Evolutionary conservation across 2,329 filamentous ascomycete species (phyloP).

Genomic region (Pyricularia grisea): DNA sequence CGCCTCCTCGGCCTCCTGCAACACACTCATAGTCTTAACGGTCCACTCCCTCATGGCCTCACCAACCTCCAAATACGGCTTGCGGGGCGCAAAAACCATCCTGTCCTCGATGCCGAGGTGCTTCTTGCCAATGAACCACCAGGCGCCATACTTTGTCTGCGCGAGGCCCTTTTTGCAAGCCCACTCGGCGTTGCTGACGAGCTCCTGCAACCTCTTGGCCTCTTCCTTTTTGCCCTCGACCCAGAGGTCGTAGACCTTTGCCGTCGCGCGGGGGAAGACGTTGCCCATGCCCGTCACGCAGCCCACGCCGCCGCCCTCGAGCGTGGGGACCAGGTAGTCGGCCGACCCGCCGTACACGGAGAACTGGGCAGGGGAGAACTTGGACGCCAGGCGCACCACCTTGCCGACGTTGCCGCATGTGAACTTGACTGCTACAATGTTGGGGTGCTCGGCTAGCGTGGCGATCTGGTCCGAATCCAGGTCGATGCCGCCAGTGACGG

Average conservation of each 20-base stretch:
- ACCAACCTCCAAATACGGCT: constrained; percentile 28
- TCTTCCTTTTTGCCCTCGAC: constrained; percentile 25
- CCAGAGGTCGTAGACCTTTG: constrained; percentile 30
- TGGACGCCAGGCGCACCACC: constrained; percentile 23
- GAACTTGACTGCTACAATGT: constrained; percentile 41
- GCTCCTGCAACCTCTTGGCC: constrained; percentile 27
- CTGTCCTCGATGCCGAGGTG: constrained; percentile 24
- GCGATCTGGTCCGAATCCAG: constrained; percentile 47
- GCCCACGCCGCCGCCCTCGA: constrained; percentile 27
- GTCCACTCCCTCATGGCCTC: constrained; percentile 31
- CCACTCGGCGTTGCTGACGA: constrained; percentile 37
- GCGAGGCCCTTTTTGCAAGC: constrained; percentile 41
- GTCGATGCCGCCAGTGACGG: constrained; percentile 44
- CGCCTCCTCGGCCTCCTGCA: constrained; percentile 22
- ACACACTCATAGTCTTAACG: constrained; percentile 26
- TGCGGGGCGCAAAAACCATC: constrained; percentile 28
- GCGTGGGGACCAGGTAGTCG: constrained; percentile 30
- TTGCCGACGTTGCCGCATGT: constrained; percentile 43
- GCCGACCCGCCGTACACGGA: constrained; percentile 32
- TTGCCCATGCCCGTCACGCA: constrained; percentile 37
- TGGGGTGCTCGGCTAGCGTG: constrained; percentile 33
- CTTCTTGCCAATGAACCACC: constrained; percentile 28
- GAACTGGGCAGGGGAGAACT: constrained; percentile 19
- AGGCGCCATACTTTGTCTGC: constrained; percentile 35
- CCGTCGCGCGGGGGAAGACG: constrained; percentile 32